Conservation (phyloP, 2,329 filamentous ascomycete species). For the Leptographium wingfieldii region DNA sequence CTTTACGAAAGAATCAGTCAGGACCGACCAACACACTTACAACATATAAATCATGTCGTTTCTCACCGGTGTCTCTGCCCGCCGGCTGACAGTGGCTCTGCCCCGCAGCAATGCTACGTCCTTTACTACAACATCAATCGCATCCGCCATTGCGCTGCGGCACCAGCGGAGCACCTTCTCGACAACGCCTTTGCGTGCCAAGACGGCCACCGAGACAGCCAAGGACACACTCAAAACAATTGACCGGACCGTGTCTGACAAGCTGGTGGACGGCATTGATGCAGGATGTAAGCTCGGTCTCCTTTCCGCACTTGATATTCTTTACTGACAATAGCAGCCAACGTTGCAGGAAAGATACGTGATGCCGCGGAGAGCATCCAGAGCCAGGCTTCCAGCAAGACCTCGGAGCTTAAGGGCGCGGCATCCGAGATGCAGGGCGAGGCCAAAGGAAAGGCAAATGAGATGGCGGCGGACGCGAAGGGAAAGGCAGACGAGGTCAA, state of each 20-base stretch:
- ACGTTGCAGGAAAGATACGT: slow-evolving; percentile 32
- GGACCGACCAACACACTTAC: background rate
- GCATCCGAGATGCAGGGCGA: slow-evolving; percentile 15
- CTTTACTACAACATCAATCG: slow-evolving; percentile 12
- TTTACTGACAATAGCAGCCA: background rate
- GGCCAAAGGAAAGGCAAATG: slow-evolving; percentile 21
- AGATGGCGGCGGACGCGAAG: slow-evolving; percentile 22
- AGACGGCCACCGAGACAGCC: slow-evolving; percentile 38
- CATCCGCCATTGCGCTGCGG: background rate
- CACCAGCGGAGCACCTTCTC: slow-evolving; percentile 33
- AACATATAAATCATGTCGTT: slow-evolving; percentile 36
- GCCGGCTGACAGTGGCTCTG: slow-evolving; percentile 26
- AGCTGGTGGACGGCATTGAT: slow-evolving; percentile 49
- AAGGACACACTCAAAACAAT: slow-evolving; percentile 49
- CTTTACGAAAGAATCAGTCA: no score
- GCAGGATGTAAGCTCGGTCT: slow-evolving; percentile 34
- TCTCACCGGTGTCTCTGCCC: slow-evolving; percentile 32
- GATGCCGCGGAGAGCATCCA: slow-evolving; percentile 16
- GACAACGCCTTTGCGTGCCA: slow-evolving; percentile 30
- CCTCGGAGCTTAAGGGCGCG: slow-evolving; percentile 16
- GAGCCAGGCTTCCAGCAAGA: slow-evolving; percentile 27
- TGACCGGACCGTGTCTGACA: slow-evolving; percentile 47
- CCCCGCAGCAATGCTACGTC: background rate
- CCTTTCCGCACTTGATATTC: background rate
- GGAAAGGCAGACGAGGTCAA: background rate